phyloP scores from a whole-genome alignment of 768 basidiomycete genomes.

The Mycena polygramma region DNA sequence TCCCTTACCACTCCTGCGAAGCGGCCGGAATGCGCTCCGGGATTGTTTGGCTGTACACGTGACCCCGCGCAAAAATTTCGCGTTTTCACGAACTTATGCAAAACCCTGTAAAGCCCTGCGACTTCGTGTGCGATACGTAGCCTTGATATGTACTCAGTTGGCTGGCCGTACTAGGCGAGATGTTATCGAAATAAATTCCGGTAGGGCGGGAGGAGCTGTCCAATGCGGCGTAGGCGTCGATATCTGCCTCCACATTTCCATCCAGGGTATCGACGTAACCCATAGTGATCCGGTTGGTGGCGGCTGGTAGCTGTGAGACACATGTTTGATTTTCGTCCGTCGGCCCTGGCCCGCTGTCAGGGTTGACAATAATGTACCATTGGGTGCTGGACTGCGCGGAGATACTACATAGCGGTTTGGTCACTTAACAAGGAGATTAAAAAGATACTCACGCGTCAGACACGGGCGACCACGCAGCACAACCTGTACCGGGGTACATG shows the following conservation, averaged over 20 bases:
- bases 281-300: constrained; percentile 5
- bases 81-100: no score
- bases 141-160: constrained; percentile 11
- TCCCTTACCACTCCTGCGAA: no score
- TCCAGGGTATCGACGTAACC: constrained; percentile 13
- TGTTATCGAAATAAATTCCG: constrained; percentile 31
- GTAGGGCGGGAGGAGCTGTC: constrained; percentile 14
- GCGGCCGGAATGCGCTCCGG: no score
- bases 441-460: constrained; percentile 15
- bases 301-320: constrained; percentile 5
- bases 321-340: constrained; percentile 5
- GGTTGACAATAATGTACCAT: constrained; percentile 33
- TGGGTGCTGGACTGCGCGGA: constrained; percentile 14
- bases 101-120: constrained; percentile 29
- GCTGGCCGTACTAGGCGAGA: constrained; percentile 15
- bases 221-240: constrained; percentile 34
- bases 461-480: constrained; percentile 30
- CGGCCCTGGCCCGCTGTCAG: constrained; percentile 22
- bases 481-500: constrained; percentile 23
- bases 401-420: constrained; percentile 10
- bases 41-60: no score
- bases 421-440: not conserved
- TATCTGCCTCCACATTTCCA: constrained; percentile 3
- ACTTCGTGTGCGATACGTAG: constrained; percentile 25
- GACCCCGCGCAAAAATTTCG: no score